phyloP scores from a whole-genome alignment of 805 yeast species.

The Henningerozyma blattae region DNA sequence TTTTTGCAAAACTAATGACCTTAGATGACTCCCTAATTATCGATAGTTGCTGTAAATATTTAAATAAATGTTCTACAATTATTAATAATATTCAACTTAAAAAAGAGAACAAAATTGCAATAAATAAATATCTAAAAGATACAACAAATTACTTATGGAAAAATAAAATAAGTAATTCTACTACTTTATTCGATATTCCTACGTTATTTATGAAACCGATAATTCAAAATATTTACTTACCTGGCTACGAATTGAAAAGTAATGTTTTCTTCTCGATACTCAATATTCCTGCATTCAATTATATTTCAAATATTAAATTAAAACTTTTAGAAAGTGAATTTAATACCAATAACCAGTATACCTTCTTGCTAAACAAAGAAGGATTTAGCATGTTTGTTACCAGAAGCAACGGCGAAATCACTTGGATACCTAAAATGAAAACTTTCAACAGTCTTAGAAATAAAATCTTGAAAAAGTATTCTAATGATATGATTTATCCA shows the following conservation, averaged over 20 bases:
- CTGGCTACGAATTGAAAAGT: constrained; percentile 4
- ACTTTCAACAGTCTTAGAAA: no score
- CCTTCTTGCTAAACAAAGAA: no score
- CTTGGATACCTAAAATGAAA: no score
- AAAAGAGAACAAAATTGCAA: constrained; percentile 4
- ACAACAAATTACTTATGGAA: constrained; percentile 22
- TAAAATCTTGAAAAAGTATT: no score
- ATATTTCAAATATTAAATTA: no score
- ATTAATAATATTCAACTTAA: not conserved
- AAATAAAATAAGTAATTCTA: constrained; percentile 12
- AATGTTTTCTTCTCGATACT: constrained; percentile 13
- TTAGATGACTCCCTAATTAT: constrained; percentile 16
- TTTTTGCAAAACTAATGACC: constrained; percentile 4
- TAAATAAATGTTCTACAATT: constrained; percentile 7
- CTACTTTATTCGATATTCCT: constrained; percentile 14
- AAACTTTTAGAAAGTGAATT: no score
- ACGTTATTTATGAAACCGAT: constrained; percentile 10
- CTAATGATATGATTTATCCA: no score
- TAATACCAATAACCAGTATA: no score
- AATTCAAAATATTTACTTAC: constrained; percentile 7
- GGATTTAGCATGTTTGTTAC: no score
- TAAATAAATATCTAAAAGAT: constrained; percentile 13
- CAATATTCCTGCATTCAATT: constrained; percentile 17
- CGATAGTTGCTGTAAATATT: constrained; percentile 13
- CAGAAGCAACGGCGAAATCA: no score